These are phyloP conservation scores for Candida incommunis DNA, from an alignment of 805 yeast genomes.

Conservation along the genomic window DNA sequence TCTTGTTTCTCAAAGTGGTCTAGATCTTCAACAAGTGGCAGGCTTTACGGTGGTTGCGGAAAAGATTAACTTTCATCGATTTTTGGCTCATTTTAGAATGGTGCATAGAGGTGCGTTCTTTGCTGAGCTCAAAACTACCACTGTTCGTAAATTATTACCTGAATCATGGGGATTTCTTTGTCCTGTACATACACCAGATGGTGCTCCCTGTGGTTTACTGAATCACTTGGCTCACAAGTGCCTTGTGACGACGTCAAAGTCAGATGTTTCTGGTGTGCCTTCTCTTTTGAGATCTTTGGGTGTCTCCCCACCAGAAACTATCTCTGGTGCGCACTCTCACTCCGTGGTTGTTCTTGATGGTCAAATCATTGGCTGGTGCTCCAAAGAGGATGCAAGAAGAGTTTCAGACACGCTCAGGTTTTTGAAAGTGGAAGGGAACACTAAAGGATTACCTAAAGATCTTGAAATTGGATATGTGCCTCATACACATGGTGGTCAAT, in stretches of 20 bases:
- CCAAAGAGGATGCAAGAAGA: conserved; percentile 74
- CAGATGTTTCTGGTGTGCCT: conserved; percentile 61
- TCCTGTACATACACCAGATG: conserved; percentile 99
- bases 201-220: conserved; percentile 95
- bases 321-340: conserved; percentile 74
- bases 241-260: conserved; percentile 50
- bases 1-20: conserved; percentile 89
- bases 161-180: conserved; percentile 99
- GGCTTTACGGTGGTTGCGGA: conserved; percentile 99
- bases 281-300: conserved; percentile 55
- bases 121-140: conserved; percentile 93
- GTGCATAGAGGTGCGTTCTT: conserved; percentile 99
- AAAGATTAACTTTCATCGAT: conserved; percentile 92
- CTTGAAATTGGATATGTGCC: conserved; percentile 94
- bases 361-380: conserved; percentile 81
- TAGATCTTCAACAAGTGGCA: conserved; percentile 93
- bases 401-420: conserved; percentile 82
- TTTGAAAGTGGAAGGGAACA: conserved; percentile 53
- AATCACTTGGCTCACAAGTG: conserved; percentile 96
- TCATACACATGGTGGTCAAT: conserved; percentile 90
- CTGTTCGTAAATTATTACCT: conserved; percentile 90
- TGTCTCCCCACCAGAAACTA: conserved; percentile 63
- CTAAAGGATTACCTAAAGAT: conserved; percentile 68
- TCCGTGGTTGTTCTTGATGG: conserved; percentile 94
- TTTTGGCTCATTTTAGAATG: conserved; percentile 97